phyloP scores from a whole-genome alignment of 176 grass and related monocot species.

The Hsuehochloa calcarea region DNA sequence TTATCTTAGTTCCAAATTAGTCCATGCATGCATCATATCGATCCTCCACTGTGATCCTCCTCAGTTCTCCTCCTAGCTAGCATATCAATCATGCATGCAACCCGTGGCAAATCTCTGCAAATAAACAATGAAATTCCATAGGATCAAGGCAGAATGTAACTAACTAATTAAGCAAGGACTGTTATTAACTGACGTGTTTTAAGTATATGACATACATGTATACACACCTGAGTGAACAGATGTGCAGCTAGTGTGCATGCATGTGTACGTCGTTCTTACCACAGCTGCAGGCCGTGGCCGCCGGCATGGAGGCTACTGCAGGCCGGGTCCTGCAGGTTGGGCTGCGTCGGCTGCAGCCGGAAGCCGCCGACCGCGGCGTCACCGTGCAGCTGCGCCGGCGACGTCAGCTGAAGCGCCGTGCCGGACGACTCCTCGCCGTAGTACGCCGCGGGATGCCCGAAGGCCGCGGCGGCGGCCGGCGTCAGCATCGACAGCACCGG shows the following conservation, averaged over 20 bases:
- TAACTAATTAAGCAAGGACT: too few relatives aligned
- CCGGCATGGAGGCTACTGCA: constrained; percentile 50
- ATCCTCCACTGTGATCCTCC: not conserved
- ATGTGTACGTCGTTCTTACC: constrained; percentile 37
- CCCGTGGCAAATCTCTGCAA: not conserved
- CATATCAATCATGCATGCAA: not conserved
- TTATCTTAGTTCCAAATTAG: not conserved
- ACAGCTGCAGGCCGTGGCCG: constrained; percentile 73
- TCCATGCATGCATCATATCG: not conserved
- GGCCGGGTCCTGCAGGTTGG: constrained; percentile 72
- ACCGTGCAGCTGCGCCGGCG: constrained; percentile 40
- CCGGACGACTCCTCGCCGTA: constrained; percentile 46
- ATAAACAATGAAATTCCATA: not conserved
- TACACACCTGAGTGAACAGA: constrained; percentile 42
- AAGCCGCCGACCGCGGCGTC: constrained; percentile 29
- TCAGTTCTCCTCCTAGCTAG: not conserved
- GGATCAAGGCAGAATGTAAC: not conserved
- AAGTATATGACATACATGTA: not conserved
- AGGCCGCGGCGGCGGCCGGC: constrained; percentile 15
- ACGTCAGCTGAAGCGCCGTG: constrained; percentile 64
- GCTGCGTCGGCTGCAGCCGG: constrained; percentile 80
- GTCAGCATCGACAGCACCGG: constrained; percentile 55
- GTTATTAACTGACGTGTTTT: not conserved
- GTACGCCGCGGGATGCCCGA: constrained; percentile 37
- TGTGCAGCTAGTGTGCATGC: constrained; percentile 25